phyloP scores from a whole-genome alignment of 1,139 yeast species.

The Debaryomyces fabryi region DNA sequence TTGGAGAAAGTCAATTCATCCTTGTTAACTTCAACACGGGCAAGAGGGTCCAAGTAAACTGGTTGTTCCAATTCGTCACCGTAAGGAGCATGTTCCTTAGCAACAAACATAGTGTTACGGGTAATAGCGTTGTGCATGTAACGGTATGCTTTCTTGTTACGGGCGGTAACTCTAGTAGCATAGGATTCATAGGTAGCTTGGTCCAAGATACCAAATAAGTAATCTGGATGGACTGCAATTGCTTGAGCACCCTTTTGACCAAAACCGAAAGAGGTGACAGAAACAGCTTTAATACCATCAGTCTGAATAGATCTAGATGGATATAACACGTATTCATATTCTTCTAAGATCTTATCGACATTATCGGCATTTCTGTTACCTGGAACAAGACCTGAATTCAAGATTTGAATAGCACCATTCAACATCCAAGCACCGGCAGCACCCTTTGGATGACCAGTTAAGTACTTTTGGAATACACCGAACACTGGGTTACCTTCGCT shows the following conservation, averaged over 20 bases:
- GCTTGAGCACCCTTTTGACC: constrained; percentile 99
- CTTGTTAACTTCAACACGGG: constrained; percentile 66
- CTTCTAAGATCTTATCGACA: constrained; percentile 79
- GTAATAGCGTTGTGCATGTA: constrained; percentile 96
- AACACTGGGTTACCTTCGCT: constrained; percentile 96
- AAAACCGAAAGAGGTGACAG: constrained; percentile 96
- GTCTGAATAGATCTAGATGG: constrained; percentile 94
- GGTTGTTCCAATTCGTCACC: constrained; percentile 80
- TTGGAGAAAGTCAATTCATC: constrained; percentile 52
- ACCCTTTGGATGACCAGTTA: constrained; percentile 99
- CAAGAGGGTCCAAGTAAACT: constrained; percentile 95
- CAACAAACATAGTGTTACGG: constrained; percentile 87
- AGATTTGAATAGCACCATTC: constrained; percentile 95
- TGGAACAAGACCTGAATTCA: constrained; percentile 92
- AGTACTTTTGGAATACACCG: constrained; percentile 98
- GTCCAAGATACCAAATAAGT: constrained; percentile 82
- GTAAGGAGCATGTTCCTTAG: constrained; percentile 94
- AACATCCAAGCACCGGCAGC: constrained; percentile 99
- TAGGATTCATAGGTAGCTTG: constrained; percentile 70
- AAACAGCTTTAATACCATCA: constrained; percentile 96
- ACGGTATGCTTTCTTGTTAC: constrained; percentile 91
- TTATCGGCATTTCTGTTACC: constrained; percentile 99
- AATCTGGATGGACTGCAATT: constrained; percentile 88
- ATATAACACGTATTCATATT: constrained; percentile 85
- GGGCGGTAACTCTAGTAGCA: constrained; percentile 66